phyloP scores from a whole-genome alignment of 73 alveolate genomes.

The Paramecium sonneborni region DNA sequence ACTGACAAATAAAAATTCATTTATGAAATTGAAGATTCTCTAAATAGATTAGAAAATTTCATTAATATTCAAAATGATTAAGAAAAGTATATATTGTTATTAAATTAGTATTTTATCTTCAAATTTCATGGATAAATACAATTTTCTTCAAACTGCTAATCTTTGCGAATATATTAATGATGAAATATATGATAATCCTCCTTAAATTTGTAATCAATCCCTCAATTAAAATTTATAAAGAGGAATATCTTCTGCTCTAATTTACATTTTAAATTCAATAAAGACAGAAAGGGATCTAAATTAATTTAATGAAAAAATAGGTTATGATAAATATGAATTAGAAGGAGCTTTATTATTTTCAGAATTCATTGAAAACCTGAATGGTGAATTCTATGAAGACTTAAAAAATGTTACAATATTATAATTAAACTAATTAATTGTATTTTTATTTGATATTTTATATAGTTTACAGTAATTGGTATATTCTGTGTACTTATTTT shows the following conservation, averaged over 20 bases:
- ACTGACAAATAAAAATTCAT: not conserved
- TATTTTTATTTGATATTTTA: not conserved
- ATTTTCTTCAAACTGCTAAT: not conserved
- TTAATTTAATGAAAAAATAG: not conserved
- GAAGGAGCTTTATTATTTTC: slow-evolving; percentile 17
- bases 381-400: not conserved
- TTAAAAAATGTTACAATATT: not conserved
- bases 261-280: not conserved
- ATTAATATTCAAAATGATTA: not conserved
- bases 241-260: not conserved
- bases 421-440: not conserved
- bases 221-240: not conserved
- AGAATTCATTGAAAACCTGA: not conserved
- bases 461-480: not conserved
- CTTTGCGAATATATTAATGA: not conserved
- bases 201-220: not conserved
- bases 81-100: not conserved
- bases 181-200: not conserved
- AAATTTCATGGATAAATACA: not conserved
- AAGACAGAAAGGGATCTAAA: not conserved
- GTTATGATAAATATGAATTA: not conserved
- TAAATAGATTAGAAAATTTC: not conserved
- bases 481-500: not conserved
- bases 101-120: not conserved
- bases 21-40: not conserved